Evolutionary conservation across 2,329 filamentous ascomycete genomes (phyloP).

Genomic region (Xylaria hypoxylon): DNA sequence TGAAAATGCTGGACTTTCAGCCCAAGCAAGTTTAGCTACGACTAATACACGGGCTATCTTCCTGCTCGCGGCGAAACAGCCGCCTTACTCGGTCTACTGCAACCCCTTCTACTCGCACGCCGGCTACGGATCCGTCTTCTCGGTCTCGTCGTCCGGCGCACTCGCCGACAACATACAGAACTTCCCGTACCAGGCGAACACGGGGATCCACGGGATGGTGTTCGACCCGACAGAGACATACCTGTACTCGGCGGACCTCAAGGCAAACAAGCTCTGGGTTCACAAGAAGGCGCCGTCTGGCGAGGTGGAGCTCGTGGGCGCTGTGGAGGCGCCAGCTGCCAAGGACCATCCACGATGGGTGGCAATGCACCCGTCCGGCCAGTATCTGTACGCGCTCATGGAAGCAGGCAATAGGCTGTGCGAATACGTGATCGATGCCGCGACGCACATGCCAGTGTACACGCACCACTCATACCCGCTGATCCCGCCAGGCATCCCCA

Average conservation of each 20-base stretch:
- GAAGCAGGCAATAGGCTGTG: conserved; percentile 87
- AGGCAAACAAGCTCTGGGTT: conserved; percentile 84
- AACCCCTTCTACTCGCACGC: conserved; percentile 92
- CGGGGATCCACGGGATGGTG: conserved; percentile 85
- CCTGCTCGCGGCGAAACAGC: conserved; percentile 79
- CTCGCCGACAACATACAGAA: conserved; percentile 76
- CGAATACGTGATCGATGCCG: conserved; percentile 82
- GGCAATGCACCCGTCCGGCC: conserved; percentile 80
- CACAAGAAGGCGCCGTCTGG: conserved; percentile 76
- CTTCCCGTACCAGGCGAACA: conserved; percentile 75
- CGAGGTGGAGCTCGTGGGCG: conserved; percentile 75
- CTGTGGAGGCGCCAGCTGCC: conserved; percentile 75
- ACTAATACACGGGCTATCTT: conserved; percentile 93
- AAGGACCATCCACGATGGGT: conserved; percentile 90
- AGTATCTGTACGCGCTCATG: conserved; percentile 88
- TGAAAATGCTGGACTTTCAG: conserved; percentile 55
- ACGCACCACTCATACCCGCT: conserved; percentile 81
- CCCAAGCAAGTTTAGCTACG: conserved; percentile 73
- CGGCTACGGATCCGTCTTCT: conserved; percentile 82
- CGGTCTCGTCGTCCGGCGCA: conserved; percentile 66
- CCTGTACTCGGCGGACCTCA: conserved; percentile 83
- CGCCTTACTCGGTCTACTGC: conserved; percentile 86
- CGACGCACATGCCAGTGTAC: conserved; percentile 80
- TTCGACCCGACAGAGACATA: conserved; percentile 80
- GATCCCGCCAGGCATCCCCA: conserved; percentile 77